A percentile compares a stretch with the other conserved stretches of the same genome.
Evolutionary conservation across 306 rosid species (phyloP).

Genomic region (Alnus rubra): DNA sequence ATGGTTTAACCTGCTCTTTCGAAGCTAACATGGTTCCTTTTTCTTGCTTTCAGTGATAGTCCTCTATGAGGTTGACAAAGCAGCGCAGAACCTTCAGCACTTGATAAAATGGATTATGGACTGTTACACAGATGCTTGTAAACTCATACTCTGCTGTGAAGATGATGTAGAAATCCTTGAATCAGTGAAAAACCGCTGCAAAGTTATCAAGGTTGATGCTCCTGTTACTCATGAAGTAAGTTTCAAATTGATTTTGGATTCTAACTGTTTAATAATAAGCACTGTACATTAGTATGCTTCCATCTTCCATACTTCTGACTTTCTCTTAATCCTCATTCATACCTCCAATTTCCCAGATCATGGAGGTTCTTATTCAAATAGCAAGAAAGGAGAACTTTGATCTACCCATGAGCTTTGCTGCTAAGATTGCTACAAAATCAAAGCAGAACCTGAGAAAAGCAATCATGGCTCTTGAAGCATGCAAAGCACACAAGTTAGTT

Average conservation of each 20-base stretch:
- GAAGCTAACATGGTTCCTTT: constrained; percentile 22
- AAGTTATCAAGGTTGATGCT: constrained; percentile 55
- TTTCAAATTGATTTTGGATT: not conserved
- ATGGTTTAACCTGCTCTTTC: constrained; percentile 10
- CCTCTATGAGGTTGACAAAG: constrained; percentile 71
- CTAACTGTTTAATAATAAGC: not conserved
- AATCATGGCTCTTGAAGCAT: constrained; percentile 89
- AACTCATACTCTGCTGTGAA: constrained; percentile 70
- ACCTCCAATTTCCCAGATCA: constrained; percentile 47
- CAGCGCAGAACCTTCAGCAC: constrained; percentile 68
- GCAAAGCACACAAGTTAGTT: constrained; percentile 83
- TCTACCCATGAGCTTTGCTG: constrained; percentile 65
- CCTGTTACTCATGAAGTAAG: constrained; percentile 78
- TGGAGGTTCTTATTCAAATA: constrained; percentile 70
- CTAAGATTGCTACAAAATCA: constrained; percentile 68
- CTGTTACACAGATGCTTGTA: constrained; percentile 70
- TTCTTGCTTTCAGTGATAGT: constrained; percentile 56
- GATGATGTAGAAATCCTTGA: constrained; percentile 60
- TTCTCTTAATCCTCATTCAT: constrained; percentile 6
- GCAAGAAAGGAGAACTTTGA: constrained; percentile 70
- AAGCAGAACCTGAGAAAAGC: constrained; percentile 83
- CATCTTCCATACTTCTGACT: not conserved
- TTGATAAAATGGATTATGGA: constrained; percentile 88
- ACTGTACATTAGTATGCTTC: not conserved
- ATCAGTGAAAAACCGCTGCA: constrained; percentile 56